Base-by-base conservation (phyloP, 345 rosid species). In the Lumnitzera racemosa region DNA sequence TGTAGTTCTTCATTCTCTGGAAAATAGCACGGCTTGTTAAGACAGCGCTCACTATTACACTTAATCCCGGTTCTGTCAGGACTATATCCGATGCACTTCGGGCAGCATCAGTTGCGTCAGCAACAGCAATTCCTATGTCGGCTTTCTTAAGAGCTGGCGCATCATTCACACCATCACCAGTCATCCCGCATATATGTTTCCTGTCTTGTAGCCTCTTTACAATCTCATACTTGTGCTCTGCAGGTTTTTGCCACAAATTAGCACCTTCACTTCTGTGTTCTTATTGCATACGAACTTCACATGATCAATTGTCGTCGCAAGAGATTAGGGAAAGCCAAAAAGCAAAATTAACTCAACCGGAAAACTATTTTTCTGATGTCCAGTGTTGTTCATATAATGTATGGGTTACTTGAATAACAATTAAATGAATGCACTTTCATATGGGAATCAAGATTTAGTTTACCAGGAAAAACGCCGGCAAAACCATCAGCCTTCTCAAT, bases 1-100 rank as follows among this genome's bases (percentile, higher is more conserved):
- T 91, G 81, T 91, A 91, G 74, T 91, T 91, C 77, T 91, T 91
- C 98, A 91, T 91, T 67, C 98, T 80, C 71, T 91, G 98, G 68
- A 91, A 91, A 72, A 89, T 91, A 46, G 96, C 96, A 65, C 96
- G 78, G 69, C 98, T 91, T 24, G 98, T 89, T 61, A 92, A 58
- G 61, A 92, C 98, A 46, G 96, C 98, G 69, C 90, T 85, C n/a
- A 92, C 78, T 46, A 92, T 89, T 63, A 92, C 98, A 63, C 96
- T 92, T 51, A 92, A 71, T 52, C 98, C 98, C 51, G 96, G 98
- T 73, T 92, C 96, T 1, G 96, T 87, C 67, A 92, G 75, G 51
- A 89, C 98, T 57, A 91, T 89, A 59, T 91, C 98, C 17, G 95
- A 91, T 50, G 98, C 98, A 57, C 96, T 25, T 46, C 96, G 76